phyloP scores from a whole-genome alignment of 352 stramenopile species.

The Globisporangium solare region DNA sequence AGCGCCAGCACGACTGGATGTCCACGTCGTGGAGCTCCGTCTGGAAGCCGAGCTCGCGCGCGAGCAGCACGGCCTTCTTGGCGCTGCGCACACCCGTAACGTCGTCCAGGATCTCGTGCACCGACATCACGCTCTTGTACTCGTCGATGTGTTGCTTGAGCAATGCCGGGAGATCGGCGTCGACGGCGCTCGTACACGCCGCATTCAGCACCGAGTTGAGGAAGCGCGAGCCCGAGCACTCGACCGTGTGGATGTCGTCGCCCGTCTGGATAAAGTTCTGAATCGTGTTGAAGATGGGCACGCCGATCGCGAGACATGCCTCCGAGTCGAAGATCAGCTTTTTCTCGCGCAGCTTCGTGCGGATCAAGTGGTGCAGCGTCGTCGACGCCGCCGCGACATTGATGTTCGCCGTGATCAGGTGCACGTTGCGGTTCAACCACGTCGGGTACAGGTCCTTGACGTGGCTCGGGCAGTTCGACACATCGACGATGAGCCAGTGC shows the following conservation, averaged over 20 bases:
- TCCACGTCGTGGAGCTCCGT: conserved; percentile 67
- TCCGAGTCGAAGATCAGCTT: conserved; percentile 88
- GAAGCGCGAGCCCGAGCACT: conserved; percentile 88
- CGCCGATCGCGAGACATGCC: conserved; percentile 73
- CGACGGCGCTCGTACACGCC: conserved; percentile 14
- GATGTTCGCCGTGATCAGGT: conserved; percentile 93
- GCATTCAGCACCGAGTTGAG: conserved; percentile 81
- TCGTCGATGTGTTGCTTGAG: conserved; percentile 59
- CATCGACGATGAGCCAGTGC: conserved; percentile 93
- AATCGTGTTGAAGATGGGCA: conserved; percentile 92
- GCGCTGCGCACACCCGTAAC: conserved; percentile 86
- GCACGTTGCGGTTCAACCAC: conserved; percentile 88
- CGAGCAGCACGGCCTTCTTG: conserved; percentile 90
- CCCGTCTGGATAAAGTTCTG: conserved; percentile 91
- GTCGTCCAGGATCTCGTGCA: conserved; percentile 90
- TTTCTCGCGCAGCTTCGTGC: conserved; percentile 59
- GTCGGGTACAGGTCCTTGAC: conserved; percentile 82
- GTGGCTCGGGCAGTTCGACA: conserved; percentile 83
- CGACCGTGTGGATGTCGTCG: conserved; percentile 86
- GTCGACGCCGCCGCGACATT: conserved; percentile 79
- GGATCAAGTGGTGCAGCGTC: conserved; percentile 72
- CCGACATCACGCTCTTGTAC: conserved; percentile 43
- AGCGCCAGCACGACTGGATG: conserved; percentile 44
- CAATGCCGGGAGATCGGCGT: conserved; percentile 57
- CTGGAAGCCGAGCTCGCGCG: conserved; percentile 89